These are phyloP conservation scores for Geranomyces michiganensis DNA, from an alignment of 192 early-diverging fungal genomes.

Conservation along the genomic window DNA sequence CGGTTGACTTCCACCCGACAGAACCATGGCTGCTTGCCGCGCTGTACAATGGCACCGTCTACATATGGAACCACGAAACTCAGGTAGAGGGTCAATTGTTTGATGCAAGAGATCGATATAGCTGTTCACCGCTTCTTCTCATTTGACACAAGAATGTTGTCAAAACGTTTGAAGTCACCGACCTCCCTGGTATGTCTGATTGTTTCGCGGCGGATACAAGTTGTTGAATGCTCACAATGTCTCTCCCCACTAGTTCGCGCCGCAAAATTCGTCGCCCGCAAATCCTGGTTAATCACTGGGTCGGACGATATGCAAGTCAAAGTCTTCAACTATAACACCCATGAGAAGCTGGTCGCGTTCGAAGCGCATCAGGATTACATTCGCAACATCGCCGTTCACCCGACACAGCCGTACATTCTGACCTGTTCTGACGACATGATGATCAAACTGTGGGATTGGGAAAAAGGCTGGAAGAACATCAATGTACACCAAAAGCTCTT, in stretches of 20 bases:
- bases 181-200: slow-evolving; percentile 75
- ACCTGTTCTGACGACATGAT: slow-evolving; percentile 96
- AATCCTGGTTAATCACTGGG: slow-evolving; percentile 95
- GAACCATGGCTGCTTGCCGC: slow-evolving; percentile 98
- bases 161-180: slow-evolving; percentile 96
- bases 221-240: not conserved
- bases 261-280: slow-evolving; percentile 95
- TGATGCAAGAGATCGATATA: not conserved
- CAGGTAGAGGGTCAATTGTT: slow-evolving; percentile 55
- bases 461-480: slow-evolving; percentile 95
- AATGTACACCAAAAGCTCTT: slow-evolving; percentile 55
- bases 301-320: slow-evolving; percentile 96
- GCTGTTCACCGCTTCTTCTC: not conserved
- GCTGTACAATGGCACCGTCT: slow-evolving; percentile 92
- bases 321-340: slow-evolving; percentile 99
- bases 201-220: not conserved
- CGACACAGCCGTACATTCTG: slow-evolving; percentile 90
- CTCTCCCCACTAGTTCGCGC: slow-evolving; percentile 77
- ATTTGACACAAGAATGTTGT: slow-evolving; percentile 51
- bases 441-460: slow-evolving; percentile 99
- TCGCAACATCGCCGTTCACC: slow-evolving; percentile 94
- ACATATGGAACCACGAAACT: slow-evolving; percentile 99
- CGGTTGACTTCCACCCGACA: slow-evolving; percentile 96
- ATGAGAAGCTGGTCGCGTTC: slow-evolving; percentile 94
- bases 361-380: slow-evolving; percentile 98